Conservation (phyloP, 2,329 filamentous ascomycete genomes). For the Penicillium crustosum region DNA sequence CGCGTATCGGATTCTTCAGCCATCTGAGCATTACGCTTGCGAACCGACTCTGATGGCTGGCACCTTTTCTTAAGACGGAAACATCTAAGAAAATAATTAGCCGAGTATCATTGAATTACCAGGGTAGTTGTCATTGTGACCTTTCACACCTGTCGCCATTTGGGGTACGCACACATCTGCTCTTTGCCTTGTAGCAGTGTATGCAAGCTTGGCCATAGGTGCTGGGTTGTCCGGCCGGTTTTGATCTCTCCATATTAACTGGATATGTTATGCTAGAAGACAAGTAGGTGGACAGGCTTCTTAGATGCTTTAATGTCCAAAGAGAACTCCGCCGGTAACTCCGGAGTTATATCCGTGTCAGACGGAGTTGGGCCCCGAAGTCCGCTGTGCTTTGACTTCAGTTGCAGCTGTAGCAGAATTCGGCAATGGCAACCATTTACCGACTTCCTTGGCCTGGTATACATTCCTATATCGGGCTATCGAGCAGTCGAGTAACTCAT, state of each 20-base stretch:
- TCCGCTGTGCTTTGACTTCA: background rate
- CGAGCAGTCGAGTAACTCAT: too few species aligned
- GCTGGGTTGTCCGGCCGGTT: conserved; percentile 7
- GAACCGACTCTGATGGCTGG: conserved; percentile 36
- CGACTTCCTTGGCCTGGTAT: background rate
- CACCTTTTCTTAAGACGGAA: conserved; percentile 39
- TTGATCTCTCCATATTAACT: conserved; percentile 17
- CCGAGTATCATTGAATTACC: background rate
- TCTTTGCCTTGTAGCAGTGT: conserved; percentile 35
- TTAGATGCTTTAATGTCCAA: background rate
- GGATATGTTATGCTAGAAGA: background rate
- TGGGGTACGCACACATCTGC: conserved; percentile 27
- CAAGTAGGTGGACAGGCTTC: background rate
- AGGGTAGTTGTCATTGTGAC: background rate
- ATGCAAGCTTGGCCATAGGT: conserved; percentile 32
- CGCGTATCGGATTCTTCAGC: conserved; percentile 31
- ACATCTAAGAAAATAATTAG: conserved; percentile 29
- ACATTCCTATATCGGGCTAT: too few species aligned
- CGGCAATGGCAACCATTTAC: background rate
- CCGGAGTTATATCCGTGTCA: background rate
- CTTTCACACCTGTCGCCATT: conserved; percentile 10
- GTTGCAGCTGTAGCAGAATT: background rate
- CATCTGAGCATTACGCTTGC: conserved; percentile 30
- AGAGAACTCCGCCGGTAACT: background rate
- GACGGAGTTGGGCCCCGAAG: background rate